Evolutionary conservation across 345 rosid species (phyloP).

Genomic region (Carallia pectinifolia): DNA sequence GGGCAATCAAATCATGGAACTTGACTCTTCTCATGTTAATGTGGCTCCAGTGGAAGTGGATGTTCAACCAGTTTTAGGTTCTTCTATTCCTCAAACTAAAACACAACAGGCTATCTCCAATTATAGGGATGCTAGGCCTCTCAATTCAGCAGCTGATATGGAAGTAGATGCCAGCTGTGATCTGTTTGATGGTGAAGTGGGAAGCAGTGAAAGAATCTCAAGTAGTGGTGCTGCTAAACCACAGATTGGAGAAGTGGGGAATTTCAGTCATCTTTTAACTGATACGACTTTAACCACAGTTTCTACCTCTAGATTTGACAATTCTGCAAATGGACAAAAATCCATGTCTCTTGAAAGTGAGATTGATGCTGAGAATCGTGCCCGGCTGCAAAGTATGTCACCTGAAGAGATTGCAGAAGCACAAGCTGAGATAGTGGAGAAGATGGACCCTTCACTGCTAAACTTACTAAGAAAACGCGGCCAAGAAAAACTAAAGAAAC

Average conservation of each 20-base stretch:
- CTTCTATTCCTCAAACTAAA: slow-evolving; percentile 14
- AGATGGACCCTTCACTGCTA: slow-evolving; percentile 69
- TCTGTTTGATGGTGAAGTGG: slow-evolving; percentile 14
- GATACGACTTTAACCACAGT: slow-evolving; percentile 12
- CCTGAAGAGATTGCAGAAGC: slow-evolving; percentile 73
- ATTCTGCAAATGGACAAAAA: slow-evolving; percentile 30
- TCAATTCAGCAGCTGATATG: slow-evolving; percentile 18
- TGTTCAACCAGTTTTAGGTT: slow-evolving; percentile 14
- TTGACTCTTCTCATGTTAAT: slow-evolving; percentile 16
- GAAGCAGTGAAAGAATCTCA: slow-evolving; percentile 19
- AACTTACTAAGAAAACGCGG: slow-evolving; percentile 65
- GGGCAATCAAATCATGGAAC: slow-evolving; percentile 8
- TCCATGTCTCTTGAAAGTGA: slow-evolving; percentile 58
- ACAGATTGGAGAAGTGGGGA: slow-evolving; percentile 13
- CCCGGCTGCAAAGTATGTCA: slow-evolving; percentile 65
- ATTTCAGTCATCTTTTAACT: slow-evolving; percentile 10
- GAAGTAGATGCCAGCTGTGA: slow-evolving; percentile 19
- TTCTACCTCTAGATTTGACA: slow-evolving; percentile 31
- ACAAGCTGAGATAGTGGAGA: slow-evolving; percentile 75
- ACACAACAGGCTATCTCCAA: slow-evolving; percentile 7
- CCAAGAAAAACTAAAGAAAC: slow-evolving; percentile 49
- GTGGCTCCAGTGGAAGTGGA: slow-evolving; percentile 36
- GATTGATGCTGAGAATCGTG: slow-evolving; percentile 74
- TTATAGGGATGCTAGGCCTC: slow-evolving; percentile 15
- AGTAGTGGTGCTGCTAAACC: slow-evolving; percentile 13